Evolutionary conservation across 139 green algal genomes (phyloP).

Genomic region (Coelastrella sp.): DNA sequence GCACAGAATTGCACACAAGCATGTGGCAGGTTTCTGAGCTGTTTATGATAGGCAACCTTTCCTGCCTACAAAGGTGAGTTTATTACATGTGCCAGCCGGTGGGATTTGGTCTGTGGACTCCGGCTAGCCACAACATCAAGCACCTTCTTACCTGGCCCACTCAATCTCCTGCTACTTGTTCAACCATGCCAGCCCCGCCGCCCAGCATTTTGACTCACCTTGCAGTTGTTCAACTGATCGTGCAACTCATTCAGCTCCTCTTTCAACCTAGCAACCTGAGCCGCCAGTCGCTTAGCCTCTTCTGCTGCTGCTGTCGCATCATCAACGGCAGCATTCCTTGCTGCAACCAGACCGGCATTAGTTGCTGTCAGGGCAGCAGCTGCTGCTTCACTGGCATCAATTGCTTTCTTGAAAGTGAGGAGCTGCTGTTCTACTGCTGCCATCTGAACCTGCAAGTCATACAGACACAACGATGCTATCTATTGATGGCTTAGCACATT

Average conservation of each 20-base stretch:
- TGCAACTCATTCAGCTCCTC: constrained; percentile 1
- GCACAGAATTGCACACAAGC: too few species aligned
- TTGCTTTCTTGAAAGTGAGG: constrained; percentile 12
- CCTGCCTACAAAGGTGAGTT: too few species aligned
- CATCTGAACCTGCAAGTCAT: constrained; percentile 30
- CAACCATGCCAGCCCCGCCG: neutral
- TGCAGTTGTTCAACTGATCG: neutral
- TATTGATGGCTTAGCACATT: too few species aligned
- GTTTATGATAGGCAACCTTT: too few species aligned
- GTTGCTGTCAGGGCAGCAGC: neutral
- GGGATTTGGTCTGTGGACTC: too few species aligned
- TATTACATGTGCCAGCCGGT: too few species aligned
- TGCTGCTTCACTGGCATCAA: constrained; percentile 29
- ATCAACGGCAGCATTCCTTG: neutral
- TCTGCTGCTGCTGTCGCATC: constrained; percentile 29
- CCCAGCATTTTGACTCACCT: neutral
- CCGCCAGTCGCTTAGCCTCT: constrained; percentile 5
- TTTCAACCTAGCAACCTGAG: neutral
- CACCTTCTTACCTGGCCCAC: too few species aligned
- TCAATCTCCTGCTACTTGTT: neutral
- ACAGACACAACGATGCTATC: neutral
- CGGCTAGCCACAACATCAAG: too few species aligned
- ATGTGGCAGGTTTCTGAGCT: too few species aligned
- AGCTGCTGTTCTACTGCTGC: constrained; percentile 34
- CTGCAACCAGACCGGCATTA: neutral